These are phyloP conservation scores for Exophiala aquamarina DNA, from an alignment of 2,329 filamentous ascomycete species.

Conservation along the genomic window DNA sequence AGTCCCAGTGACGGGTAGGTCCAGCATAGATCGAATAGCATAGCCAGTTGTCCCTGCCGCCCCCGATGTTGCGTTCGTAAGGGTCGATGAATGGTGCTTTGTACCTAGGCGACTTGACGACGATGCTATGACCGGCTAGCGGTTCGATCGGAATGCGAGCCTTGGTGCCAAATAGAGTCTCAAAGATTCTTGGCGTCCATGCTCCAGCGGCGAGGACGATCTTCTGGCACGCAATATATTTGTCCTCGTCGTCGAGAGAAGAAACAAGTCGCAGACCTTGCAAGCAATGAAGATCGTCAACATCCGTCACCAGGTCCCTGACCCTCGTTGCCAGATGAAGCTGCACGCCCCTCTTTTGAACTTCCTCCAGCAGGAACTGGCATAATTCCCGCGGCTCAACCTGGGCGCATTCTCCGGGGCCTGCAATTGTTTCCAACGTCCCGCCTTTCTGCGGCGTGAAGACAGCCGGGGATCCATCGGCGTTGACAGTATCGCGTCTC, in stretches of 20 bases:
- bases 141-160: conserved; percentile 58
- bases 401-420: conserved; percentile 62
- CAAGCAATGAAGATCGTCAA: conserved; percentile 50
- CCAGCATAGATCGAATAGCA: conserved; percentile 71
- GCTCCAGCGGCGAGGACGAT: conserved; percentile 68
- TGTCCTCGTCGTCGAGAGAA: conserved; percentile 36
- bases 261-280: conserved; percentile 39
- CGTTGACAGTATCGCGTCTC: conserved; percentile 32
- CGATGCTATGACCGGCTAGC: conserved; percentile 70
- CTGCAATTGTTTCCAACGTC: conserved; percentile 61
- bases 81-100: conserved; percentile 27
- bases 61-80: conserved; percentile 23
- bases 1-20: conserved; percentile 49
- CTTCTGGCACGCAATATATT: conserved; percentile 61
- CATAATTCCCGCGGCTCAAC: conserved; percentile 68
- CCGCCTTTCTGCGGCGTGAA: conserved; percentile 57
- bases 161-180: conserved; percentile 59
- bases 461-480: conserved; percentile 55
- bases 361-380: conserved; percentile 61
- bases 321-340: conserved; percentile 65
- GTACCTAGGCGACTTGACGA: conserved; percentile 60
- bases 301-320: conserved; percentile 53
- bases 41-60: conserved; percentile 41
- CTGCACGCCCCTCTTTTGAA: conserved; percentile 60
- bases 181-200: conserved; percentile 69